Percentiles rank a stretch among this genome's conserved stretches.
phyloP scores from a whole-genome alignment of 805 yeast genomes.

The Saturnispora serradocipensis region DNA sequence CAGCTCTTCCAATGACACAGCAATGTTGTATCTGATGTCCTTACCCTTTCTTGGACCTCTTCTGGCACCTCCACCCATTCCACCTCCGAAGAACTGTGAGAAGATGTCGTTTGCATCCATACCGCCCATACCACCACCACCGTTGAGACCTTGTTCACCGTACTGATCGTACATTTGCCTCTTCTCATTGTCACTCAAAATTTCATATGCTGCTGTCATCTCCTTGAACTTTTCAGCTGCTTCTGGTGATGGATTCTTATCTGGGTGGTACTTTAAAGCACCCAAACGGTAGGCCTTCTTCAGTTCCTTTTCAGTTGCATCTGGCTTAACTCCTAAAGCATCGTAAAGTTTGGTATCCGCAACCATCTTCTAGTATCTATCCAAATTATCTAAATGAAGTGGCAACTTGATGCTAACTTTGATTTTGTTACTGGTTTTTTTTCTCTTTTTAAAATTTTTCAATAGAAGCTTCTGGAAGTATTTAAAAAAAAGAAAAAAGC shows the following conservation, averaged over 20 bases:
- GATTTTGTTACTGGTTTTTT: not conserved
- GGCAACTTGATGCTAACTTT: not conserved
- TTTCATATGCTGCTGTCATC: slow-evolving; percentile 77
- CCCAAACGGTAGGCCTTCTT: slow-evolving; percentile 77
- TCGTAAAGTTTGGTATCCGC: slow-evolving; percentile 76
- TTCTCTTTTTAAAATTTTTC: not conserved
- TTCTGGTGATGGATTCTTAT: slow-evolving; percentile 75
- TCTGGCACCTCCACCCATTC: slow-evolving; percentile 47
- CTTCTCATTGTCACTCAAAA: slow-evolving; percentile 80
- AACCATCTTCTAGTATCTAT: slow-evolving; percentile 42
- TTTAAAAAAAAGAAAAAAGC: not conserved
- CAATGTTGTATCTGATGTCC: slow-evolving; percentile 83
- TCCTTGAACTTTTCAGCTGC: slow-evolving; percentile 95
- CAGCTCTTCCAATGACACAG: slow-evolving; percentile 83
- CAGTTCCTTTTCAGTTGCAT: slow-evolving; percentile 61
- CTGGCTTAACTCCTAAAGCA: slow-evolving; percentile 58
- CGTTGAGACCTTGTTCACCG: slow-evolving; percentile 90
- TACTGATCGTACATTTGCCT: slow-evolving; percentile 81
- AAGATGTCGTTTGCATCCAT: slow-evolving; percentile 44
- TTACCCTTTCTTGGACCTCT: slow-evolving; percentile 83
- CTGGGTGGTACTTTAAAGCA: slow-evolving; percentile 78
- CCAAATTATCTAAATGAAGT: not conserved
- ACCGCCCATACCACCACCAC: slow-evolving; percentile 54
- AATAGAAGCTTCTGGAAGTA: not conserved
- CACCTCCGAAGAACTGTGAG: slow-evolving; percentile 50